These are phyloP conservation scores for Trichoderma koningii DNA, from an alignment of 2,329 filamentous ascomycete species.

Conservation along the genomic window DNA sequence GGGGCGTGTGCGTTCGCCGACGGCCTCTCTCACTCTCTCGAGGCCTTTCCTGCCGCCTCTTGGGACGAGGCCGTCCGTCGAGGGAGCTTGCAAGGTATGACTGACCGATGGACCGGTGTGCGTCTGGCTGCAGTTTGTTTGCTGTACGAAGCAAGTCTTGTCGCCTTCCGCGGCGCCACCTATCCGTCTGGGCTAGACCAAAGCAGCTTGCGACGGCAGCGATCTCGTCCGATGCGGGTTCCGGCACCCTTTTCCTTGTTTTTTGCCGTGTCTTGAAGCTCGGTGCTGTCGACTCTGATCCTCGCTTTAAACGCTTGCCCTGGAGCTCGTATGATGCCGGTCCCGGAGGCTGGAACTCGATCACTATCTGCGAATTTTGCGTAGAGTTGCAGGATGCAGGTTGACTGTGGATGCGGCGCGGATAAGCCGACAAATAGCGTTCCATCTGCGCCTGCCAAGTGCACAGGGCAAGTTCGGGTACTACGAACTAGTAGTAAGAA, in stretches of 20 bases:
- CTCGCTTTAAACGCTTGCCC: background rate
- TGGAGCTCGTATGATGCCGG: background rate
- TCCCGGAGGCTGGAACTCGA: background rate
- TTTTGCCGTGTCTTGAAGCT: background rate
- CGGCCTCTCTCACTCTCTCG: background rate
- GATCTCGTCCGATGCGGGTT: slow-evolving; percentile 10
- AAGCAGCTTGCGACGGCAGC: slow-evolving; percentile 7
- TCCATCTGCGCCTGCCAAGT: background rate
- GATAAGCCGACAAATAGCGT: slow-evolving; percentile 17
- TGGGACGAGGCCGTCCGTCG: slow-evolving; percentile 4
- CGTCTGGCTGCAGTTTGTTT: slow-evolving; percentile 23
- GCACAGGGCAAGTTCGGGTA: too few relatives aligned
- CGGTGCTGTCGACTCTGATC: background rate
- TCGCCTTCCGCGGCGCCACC: slow-evolving; percentile 19
- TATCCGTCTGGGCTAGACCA: slow-evolving; percentile 14
- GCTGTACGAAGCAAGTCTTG: slow-evolving; percentile 7
- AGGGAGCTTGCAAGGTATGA: slow-evolving; percentile 19
- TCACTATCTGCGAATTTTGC: slow-evolving; percentile 10
- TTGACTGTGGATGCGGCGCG: slow-evolving; percentile 10
- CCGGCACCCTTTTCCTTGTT: background rate
- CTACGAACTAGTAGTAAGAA: too few relatives aligned
- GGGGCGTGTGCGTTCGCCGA: slow-evolving; percentile 16
- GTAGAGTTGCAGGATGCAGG: slow-evolving; percentile 16
- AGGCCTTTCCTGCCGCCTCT: slow-evolving; percentile 7
- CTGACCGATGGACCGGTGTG: slow-evolving; percentile 22